phyloP scores from a whole-genome alignment of 2,329 filamentous ascomycete genomes.

The Exophiala bonariae region DNA sequence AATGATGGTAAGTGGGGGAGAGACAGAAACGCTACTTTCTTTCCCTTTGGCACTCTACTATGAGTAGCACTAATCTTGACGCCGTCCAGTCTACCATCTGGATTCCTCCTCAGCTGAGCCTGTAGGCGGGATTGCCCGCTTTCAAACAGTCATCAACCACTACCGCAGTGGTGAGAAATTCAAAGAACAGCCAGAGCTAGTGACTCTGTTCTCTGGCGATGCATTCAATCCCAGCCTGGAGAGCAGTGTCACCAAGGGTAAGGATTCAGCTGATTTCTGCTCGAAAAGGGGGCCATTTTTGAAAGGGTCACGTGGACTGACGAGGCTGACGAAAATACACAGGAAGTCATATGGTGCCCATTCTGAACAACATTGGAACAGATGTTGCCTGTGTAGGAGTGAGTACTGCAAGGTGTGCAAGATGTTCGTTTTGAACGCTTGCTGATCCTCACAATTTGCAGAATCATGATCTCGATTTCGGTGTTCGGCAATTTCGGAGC shows the following conservation, averaged over 20 bases:
- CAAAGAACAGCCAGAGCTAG: constrained; percentile 61
- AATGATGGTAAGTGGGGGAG: constrained; percentile 59
- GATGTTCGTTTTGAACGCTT: background rate
- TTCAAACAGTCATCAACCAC: constrained; percentile 74
- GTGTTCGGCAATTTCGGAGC: constrained; percentile 75
- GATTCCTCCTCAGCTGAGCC: constrained; percentile 57
- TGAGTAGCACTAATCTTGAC: background rate
- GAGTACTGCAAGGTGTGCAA: constrained; percentile 16
- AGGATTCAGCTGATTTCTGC: background rate
- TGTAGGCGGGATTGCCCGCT: constrained; percentile 76
- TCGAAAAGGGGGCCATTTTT: background rate
- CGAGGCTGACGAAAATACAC: constrained; percentile 3
- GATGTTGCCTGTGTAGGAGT: constrained; percentile 81
- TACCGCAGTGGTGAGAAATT: constrained; percentile 67
- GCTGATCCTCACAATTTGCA: constrained; percentile 34
- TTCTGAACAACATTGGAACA: constrained; percentile 75
- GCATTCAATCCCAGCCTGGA: constrained; percentile 90
- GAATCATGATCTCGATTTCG: constrained; percentile 94
- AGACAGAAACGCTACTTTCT: too few relatives aligned
- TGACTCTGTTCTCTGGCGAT: constrained; percentile 88
- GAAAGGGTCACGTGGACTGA: background rate
- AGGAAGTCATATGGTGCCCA: constrained; percentile 76
- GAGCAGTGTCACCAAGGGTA: constrained; percentile 83
- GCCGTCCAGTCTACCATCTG: constrained; percentile 73
- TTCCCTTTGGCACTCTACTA: background rate